Evolutionary conservation across 2,329 filamentous ascomycete species (phyloP).

Genomic region (Penicillium sp.): DNA sequence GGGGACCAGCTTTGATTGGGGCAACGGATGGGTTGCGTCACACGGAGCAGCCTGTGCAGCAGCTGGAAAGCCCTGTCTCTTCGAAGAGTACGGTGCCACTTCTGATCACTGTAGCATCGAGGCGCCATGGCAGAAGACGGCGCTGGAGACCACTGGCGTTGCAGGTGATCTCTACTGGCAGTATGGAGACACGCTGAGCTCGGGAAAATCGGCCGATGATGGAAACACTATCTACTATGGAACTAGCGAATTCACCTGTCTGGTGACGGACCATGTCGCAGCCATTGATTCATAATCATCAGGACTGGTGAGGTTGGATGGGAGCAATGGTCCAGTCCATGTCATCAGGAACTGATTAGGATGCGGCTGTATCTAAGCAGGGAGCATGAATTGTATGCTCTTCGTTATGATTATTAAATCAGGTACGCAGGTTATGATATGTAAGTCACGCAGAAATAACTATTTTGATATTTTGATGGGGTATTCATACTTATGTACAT

Average conservation of each 20-base stretch:
- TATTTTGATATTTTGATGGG: not conserved
- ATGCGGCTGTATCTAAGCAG: not conserved
- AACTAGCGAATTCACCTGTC: constrained; percentile 28
- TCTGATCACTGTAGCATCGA: constrained; percentile 29
- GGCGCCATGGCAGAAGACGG: constrained; percentile 37
- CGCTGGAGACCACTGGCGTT: constrained; percentile 33
- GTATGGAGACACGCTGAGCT: constrained; percentile 31
- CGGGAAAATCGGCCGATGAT: constrained; percentile 30
- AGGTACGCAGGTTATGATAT: too few species aligned
- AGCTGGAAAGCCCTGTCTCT: constrained; percentile 40
- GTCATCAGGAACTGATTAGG: not conserved
- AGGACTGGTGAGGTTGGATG: not conserved
- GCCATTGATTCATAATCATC: constrained; percentile 1
- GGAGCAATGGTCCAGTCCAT: not conserved
- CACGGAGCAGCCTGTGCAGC: constrained; percentile 43
- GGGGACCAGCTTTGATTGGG: constrained; percentile 43
- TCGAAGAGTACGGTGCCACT: constrained; percentile 42
- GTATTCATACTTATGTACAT: constrained; percentile 3
- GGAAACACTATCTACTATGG: constrained; percentile 35
- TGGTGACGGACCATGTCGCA: constrained; percentile 34
- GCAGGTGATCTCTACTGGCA: constrained; percentile 43
- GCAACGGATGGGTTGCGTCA: constrained; percentile 47
- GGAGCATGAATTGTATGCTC: not conserved
- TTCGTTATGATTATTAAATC: too few species aligned
- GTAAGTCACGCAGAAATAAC: not conserved